Conservation (phyloP, 108 stramenopile species). For the Conticribra guillardii region DNA sequence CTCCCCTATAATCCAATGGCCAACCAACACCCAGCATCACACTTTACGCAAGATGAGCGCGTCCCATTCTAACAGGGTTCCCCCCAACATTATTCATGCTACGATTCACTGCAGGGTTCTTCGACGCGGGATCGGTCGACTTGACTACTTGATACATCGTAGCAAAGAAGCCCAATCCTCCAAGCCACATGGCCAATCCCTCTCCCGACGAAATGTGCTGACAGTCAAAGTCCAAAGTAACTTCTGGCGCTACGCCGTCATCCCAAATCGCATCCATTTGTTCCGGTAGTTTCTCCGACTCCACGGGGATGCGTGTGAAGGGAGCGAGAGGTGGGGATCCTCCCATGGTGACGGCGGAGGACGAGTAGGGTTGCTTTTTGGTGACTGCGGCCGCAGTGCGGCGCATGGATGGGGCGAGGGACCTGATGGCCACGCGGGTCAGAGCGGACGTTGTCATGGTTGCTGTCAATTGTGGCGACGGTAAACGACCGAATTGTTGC, state of each 20-base stretch:
- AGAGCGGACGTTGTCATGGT: slow-evolving; percentile 35
- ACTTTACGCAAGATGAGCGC: not conserved
- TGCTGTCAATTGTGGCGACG: too few species aligned
- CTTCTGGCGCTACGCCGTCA: slow-evolving; percentile 96
- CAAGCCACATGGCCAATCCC: slow-evolving; percentile 81
- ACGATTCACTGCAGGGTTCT: slow-evolving; percentile 66
- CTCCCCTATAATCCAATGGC: too few species aligned
- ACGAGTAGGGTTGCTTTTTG: slow-evolving; percentile 41
- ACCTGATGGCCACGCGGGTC: slow-evolving; percentile 28
- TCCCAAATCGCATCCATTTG: slow-evolving; percentile 94
- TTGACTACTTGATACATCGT: slow-evolving; percentile 69
- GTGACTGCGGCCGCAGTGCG: slow-evolving; percentile 60
- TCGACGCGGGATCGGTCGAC: slow-evolving; percentile 58
- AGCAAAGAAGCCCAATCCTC: slow-evolving; percentile 81
- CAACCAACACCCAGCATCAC: too few species aligned
- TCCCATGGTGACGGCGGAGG: slow-evolving; percentile 53
- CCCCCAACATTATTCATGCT: slow-evolving; percentile 44
- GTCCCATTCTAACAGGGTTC: slow-evolving; percentile 27
- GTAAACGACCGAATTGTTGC: too few species aligned
- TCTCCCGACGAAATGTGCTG: slow-evolving; percentile 83
- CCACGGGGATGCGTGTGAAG: slow-evolving; percentile 80
- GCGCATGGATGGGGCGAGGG: slow-evolving; percentile 63
- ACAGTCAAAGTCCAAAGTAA: slow-evolving; percentile 95
- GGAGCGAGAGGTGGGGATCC: slow-evolving; percentile 79
- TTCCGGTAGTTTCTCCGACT: slow-evolving; percentile 87